A percentile compares a stretch with the other conserved stretches of the same genome.
Conservation (phyloP, 441 rosid genomes). For the Mallotus japonicus region DNA sequence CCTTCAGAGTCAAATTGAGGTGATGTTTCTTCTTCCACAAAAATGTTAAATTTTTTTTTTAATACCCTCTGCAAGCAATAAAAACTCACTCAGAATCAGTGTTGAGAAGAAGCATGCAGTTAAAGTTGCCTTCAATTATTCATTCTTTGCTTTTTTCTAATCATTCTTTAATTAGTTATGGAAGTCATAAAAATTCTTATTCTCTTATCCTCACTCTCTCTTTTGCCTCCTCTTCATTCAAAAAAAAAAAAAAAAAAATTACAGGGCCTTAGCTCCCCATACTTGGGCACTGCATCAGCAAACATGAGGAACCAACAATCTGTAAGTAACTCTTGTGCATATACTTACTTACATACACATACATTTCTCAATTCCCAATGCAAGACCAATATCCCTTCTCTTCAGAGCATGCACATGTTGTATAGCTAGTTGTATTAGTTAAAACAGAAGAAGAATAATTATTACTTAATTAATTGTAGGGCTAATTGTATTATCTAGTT, state of each 20-base stretch:
- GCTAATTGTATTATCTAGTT: not conserved
- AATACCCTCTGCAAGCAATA: slow-evolving; percentile 12
- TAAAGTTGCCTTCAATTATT: slow-evolving; percentile 26
- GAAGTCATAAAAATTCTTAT: slow-evolving; percentile 20
- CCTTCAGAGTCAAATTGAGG: slow-evolving; percentile 98
- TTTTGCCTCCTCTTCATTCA: slow-evolving; percentile 5
- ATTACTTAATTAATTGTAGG: slow-evolving; percentile 11
- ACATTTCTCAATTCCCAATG: slow-evolving; percentile 20
- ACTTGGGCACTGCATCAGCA: slow-evolving; percentile 67
- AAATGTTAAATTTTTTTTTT: not conserved
- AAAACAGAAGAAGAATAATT: not conserved
- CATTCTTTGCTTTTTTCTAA: slow-evolving; percentile 17
- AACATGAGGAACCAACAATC: slow-evolving; percentile 57
- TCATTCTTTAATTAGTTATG: slow-evolving; percentile 21
- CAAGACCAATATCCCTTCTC: not conserved
- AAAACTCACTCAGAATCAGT: slow-evolving; percentile 29
- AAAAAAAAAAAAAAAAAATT: slow-evolving; percentile 19
- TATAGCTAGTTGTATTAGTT: slow-evolving; percentile 2
- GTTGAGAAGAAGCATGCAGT: slow-evolving; percentile 33
- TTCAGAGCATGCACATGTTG: slow-evolving; percentile 1
- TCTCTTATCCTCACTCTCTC: not conserved
- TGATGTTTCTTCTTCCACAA: slow-evolving; percentile 41
- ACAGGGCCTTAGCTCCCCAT: slow-evolving; percentile 91
- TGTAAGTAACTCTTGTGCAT: slow-evolving; percentile 36
- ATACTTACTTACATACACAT: not conserved